phyloP scores from a whole-genome alignment of 257 asterid species.

The Solanum chilense region DNA sequence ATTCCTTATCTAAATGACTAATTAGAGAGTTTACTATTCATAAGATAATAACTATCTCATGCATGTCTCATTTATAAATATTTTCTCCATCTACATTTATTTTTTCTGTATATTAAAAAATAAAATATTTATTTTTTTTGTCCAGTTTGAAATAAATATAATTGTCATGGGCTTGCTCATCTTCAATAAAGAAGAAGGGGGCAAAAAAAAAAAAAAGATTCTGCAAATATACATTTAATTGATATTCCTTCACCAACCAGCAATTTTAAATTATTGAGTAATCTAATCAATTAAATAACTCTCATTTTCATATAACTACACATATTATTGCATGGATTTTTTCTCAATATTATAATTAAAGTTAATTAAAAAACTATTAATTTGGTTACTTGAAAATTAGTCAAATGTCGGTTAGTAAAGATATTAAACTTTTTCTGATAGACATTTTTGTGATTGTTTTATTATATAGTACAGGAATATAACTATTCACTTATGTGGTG shows the following conservation, averaged over 20 bases:
- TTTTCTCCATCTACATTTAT: neutral
- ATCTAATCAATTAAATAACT: neutral
- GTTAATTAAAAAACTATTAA: neutral
- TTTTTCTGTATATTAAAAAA: neutral
- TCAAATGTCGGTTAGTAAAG: slow-evolving; percentile 1
- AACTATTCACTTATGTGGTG: neutral
- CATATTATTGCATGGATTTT: neutral
- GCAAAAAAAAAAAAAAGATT: neutral
- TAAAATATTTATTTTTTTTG: neutral
- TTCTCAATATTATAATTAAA: neutral
- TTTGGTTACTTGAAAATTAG: neutral
- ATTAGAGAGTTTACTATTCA: neutral
- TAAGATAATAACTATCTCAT: neutral
- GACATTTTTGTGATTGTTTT: neutral
- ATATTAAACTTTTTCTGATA: neutral
- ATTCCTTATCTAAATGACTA: neutral
- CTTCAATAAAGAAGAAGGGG: neutral
- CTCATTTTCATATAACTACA: neutral
- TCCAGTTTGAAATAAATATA: neutral
- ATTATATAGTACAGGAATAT: neutral
- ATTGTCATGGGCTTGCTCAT: neutral
- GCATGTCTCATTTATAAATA: neutral
- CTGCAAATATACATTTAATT: neutral
- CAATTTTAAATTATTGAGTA: neutral
- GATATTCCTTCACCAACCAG: neutral